Percentiles rank a stretch among this genome's conserved stretches.
Conservation (phyloP, 129 eudicot species). For the carrot (Daucus carota) region DH1_v3.0 NC_030384.2:33760001-33760500, state of each 20-base stretch:
- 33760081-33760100: background rate
- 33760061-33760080: background rate
- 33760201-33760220: slow-evolving; percentile 42
- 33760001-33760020: background rate
- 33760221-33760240: slow-evolving; percentile 70
- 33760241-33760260: slow-evolving; percentile 62
- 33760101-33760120: background rate
- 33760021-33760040: background rate
- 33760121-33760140: background rate
- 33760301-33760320: slow-evolving; percentile 63
- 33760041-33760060: background rate
- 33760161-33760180: slow-evolving; percentile 16
- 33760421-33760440: background rate
- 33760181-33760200: slow-evolving; percentile 26
- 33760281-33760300: slow-evolving; percentile 70
- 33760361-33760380: background rate
- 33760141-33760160: slow-evolving; percentile 13
- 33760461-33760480: background rate
- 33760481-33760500: background rate
- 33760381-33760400: background rate
- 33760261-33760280: slow-evolving; percentile 70
- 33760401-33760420: background rate
- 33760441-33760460: background rate
- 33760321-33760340: slow-evolving; percentile 5
- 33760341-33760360: background rate